Evolutionary conservation across 2,329 filamentous ascomycete genomes (phyloP).

Genomic region (Arthrobotrys conoides): DNA sequence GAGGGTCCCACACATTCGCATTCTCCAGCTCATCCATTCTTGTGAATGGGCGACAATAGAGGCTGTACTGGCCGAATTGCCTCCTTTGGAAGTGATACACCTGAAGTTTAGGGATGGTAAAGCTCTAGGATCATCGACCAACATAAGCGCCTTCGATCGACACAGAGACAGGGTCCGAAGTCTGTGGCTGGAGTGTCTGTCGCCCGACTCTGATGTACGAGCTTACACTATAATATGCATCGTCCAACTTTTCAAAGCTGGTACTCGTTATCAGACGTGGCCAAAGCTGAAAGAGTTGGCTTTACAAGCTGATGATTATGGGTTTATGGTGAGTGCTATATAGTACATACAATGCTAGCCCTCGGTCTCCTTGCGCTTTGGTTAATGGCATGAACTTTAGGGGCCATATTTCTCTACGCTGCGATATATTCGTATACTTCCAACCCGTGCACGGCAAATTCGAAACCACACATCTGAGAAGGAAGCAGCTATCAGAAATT

Average conservation of each 20-base stretch:
- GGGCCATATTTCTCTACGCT: neutral
- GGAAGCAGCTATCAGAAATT: constrained; percentile 3
- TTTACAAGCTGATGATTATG: constrained; percentile 22
- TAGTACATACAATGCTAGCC: neutral
- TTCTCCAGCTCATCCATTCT: constrained; percentile 25
- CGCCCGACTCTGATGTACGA: neutral
- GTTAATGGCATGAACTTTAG: neutral
- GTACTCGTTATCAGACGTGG: neutral
- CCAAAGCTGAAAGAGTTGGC: constrained; percentile 31
- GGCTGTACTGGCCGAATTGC: neutral
- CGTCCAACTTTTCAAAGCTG: neutral
- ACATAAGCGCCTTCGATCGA: neutral
- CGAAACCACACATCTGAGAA: constrained; percentile 17
- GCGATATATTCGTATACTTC: constrained; percentile 33
- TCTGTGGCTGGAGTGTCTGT: constrained; percentile 28
- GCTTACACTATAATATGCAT: neutral
- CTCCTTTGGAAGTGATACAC: constrained; percentile 28
- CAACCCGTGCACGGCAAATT: constrained; percentile 2
- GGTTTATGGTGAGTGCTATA: neutral
- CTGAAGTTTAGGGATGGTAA: constrained; percentile 19
- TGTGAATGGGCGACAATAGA: constrained; percentile 38
- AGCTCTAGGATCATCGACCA: neutral
- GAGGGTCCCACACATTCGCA: constrained; percentile 16
- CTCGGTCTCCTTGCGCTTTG: neutral
- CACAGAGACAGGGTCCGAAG: constrained; percentile 19